Percentiles rank a stretch among this genome's conserved stretches.
Evolutionary conservation across 495 filamentous ascomycete species (phyloP).

Genomic region (Aspergillus hancockii): DNA sequence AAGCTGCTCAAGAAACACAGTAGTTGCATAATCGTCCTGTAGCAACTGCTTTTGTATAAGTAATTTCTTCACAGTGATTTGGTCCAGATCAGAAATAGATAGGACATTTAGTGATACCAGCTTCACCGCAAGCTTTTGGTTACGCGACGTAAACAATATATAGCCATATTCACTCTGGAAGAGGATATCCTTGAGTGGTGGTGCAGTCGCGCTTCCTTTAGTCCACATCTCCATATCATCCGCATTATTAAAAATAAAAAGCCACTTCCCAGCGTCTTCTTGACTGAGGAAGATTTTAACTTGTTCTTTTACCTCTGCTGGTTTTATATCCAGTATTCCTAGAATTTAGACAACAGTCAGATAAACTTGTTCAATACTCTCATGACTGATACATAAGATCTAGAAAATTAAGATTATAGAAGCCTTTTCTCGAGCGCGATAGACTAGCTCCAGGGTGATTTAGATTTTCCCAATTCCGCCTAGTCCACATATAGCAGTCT

Average conservation of each 20-base stretch:
- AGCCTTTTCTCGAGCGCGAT: constrained; percentile 36
- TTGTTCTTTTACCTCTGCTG: constrained; percentile 25
- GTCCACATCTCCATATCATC: constrained; percentile 39
- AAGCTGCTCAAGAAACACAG: constrained; percentile 29
- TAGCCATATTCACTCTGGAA: constrained; percentile 29
- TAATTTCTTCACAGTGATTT: constrained; percentile 26
- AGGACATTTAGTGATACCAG: constrained; percentile 25
- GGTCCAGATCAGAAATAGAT: constrained; percentile 28
- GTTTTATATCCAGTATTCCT: constrained; percentile 21
- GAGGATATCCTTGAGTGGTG: constrained; percentile 22
- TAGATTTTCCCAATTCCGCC: constrained; percentile 55
- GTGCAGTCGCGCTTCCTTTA: neutral
- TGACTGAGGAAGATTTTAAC: constrained; percentile 34
- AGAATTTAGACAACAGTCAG: constrained; percentile 33
- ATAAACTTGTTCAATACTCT: constrained; percentile 47
- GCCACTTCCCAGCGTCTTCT: constrained; percentile 29
- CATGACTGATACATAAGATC: constrained; percentile 43
- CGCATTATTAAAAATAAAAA: too few species aligned
- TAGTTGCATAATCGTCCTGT: constrained; percentile 11
- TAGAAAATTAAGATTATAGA: constrained; percentile 51
- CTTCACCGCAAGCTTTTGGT: constrained; percentile 24
- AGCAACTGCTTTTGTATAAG: constrained; percentile 28
- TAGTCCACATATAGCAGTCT: too few species aligned
- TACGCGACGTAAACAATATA: constrained; percentile 43
- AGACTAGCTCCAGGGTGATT: constrained; percentile 49